Conservation (phyloP, 1,284 basidiomycete species). For the Grifola frondosa region DNA sequence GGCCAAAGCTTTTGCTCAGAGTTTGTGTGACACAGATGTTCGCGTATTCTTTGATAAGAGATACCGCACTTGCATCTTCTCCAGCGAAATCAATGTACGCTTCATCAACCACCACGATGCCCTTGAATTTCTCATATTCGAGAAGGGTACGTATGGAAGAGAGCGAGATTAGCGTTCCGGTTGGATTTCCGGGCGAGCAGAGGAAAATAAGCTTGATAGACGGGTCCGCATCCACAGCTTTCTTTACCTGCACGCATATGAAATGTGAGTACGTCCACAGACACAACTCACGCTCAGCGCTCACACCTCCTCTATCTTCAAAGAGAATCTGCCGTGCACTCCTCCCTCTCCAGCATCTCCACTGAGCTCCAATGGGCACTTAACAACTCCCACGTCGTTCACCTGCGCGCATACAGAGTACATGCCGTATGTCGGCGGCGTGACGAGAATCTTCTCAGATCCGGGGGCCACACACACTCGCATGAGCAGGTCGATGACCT, state of each 20-base stretch:
- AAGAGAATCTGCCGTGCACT: slow-evolving; percentile 74
- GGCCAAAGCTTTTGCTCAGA: slow-evolving; percentile 93
- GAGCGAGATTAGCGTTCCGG: slow-evolving; percentile 85
- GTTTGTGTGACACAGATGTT: slow-evolving; percentile 96
- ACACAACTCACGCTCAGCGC: background rate
- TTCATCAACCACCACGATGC: slow-evolving; percentile 94
- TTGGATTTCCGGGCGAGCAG: slow-evolving; percentile 98
- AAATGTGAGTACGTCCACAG: slow-evolving; percentile 2
- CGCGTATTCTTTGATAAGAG: slow-evolving; percentile 76
- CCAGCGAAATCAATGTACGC: slow-evolving; percentile 95
- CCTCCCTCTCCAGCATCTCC: slow-evolving; percentile 63
- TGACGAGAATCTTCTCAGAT: slow-evolving; percentile 79
- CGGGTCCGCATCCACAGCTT: slow-evolving; percentile 63
- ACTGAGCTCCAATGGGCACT: slow-evolving; percentile 73
- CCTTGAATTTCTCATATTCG: slow-evolving; percentile 82
- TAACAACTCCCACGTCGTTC: slow-evolving; percentile 87
- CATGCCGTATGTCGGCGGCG: slow-evolving; percentile 98
- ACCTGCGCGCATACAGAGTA: slow-evolving; percentile 94
- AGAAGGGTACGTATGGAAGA: slow-evolving; percentile 70
- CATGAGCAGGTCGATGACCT: slow-evolving; percentile 94
- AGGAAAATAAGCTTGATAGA: slow-evolving; percentile 91
- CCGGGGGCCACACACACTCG: slow-evolving; percentile 85
- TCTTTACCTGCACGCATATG: slow-evolving; percentile 64
- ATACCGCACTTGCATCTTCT: slow-evolving; percentile 63
- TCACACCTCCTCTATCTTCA: slow-evolving; percentile 75